Percentiles rank a stretch among this genome's conserved stretches.
Conservation (phyloP, 371 early-diverging fungal genomes). For the Mortierella sp. region DNA sequence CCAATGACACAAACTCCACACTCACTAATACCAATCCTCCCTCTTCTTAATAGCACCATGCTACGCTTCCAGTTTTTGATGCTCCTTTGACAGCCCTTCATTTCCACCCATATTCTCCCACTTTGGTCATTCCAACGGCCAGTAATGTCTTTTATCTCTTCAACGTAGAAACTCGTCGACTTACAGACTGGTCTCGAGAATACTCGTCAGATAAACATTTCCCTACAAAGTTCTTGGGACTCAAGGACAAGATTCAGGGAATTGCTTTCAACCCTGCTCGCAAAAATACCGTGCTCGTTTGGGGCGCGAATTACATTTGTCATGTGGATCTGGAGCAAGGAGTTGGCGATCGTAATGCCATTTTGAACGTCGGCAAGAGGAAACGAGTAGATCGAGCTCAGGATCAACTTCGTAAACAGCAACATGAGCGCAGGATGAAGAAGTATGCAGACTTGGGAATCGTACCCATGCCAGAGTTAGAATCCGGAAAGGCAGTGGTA, state of each 20-base stretch:
- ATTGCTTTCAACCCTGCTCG: conserved; percentile 77
- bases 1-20: not conserved
- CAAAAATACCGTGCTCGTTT: conserved; percentile 73
- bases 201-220: conserved; percentile 70
- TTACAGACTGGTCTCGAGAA: conserved; percentile 86
- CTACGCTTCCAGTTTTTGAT: conserved; percentile 75
- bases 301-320: conserved; percentile 80
- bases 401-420: conserved; percentile 56
- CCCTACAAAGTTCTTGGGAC: conserved; percentile 68
- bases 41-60: conserved; percentile 63
- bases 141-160: conserved; percentile 84
- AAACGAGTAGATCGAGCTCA: conserved; percentile 64
- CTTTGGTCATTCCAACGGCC: conserved; percentile 73
- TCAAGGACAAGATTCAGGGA: conserved; percentile 80
- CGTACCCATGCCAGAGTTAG: conserved; percentile 40
- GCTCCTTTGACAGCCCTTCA: conserved; percentile 79
- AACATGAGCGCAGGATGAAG: conserved; percentile 56
- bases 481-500: conserved; percentile 35
- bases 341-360: conserved; percentile 58
- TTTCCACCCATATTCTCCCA: conserved; percentile 77
- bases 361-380: conserved; percentile 67
- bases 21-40: conserved; percentile 8
- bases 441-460: conserved; percentile 41
- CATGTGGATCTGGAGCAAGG: conserved; percentile 75
- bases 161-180: conserved; percentile 74